These are phyloP conservation scores for Leccinum ochraceum DNA, from an alignment of 768 basidiomycete genomes.

Conservation along the genomic window DNA sequence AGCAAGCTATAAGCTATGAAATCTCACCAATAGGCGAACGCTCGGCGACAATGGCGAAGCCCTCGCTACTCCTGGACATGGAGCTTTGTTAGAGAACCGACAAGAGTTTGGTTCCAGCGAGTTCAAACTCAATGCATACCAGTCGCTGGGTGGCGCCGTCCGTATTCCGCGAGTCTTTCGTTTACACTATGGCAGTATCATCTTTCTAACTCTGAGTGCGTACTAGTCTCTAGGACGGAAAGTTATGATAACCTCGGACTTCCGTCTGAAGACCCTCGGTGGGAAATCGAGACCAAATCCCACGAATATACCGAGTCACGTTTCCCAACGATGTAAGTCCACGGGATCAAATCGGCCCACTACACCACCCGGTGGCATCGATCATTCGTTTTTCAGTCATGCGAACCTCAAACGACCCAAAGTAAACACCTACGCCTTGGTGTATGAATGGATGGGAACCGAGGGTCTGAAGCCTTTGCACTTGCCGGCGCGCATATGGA, in stretches of 20 bases:
- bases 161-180: conserved; percentile 29
- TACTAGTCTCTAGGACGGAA: conserved; percentile 43
- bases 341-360: not conserved
- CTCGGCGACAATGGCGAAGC: not conserved
- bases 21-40: no score
- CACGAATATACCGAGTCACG: conserved; percentile 36
- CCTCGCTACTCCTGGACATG: conserved; percentile 18
- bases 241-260: conserved; percentile 51
- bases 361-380: not conserved
- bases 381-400: conserved; percentile 38
- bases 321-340: conserved; percentile 60
- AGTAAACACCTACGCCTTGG: conserved; percentile 60
- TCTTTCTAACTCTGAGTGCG: not conserved
- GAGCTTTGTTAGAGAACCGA: conserved; percentile 24
- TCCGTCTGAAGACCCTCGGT: conserved; percentile 48
- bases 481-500: conserved; percentile 47
- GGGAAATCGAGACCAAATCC: conserved; percentile 31
- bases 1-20: no score
- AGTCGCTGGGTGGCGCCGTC: conserved; percentile 38
- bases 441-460: conserved; percentile 60
- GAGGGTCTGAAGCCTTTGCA: conserved; percentile 55
- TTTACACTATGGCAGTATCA: not conserved
- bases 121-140: conserved; percentile 33
- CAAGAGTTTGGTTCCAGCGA: conserved; percentile 21
- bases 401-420: conserved; percentile 48